Conservation (phyloP, 2,329 filamentous ascomycete genomes). For the Grosmannia serpens region DNA sequence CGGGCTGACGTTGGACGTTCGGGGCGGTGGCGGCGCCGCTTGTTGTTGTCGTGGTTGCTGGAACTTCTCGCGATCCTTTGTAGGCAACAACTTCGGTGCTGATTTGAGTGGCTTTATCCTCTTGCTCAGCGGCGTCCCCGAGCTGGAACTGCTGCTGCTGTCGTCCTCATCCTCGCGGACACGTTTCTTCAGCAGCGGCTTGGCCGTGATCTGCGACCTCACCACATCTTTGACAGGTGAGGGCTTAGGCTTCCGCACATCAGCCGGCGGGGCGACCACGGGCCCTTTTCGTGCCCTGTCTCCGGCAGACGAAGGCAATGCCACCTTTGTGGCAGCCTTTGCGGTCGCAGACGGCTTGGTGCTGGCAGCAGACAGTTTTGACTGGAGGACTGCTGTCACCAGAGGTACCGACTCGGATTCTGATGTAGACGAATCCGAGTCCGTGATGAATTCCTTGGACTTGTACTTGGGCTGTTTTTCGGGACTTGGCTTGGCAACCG, state of each 20-base stretch:
- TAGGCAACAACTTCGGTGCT: neutral
- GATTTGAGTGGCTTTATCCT: slow-evolving; percentile 34
- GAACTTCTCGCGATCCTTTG: slow-evolving; percentile 4
- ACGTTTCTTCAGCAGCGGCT: slow-evolving; percentile 35
- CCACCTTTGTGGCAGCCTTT: slow-evolving; percentile 8
- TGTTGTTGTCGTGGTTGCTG: neutral
- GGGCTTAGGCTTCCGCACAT: slow-evolving; percentile 11
- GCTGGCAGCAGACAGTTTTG: slow-evolving; percentile 1
- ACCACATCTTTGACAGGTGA: slow-evolving; percentile 7
- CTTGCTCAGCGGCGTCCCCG: slow-evolving; percentile 45
- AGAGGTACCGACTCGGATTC: slow-evolving; percentile 25
- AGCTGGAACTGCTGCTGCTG: slow-evolving; percentile 48
- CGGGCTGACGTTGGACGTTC: slow-evolving; percentile 33
- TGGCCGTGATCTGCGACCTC: slow-evolving; percentile 9
- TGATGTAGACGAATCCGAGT: slow-evolving; percentile 39
- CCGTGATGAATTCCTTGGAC: slow-evolving; percentile 44
- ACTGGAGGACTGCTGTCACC: slow-evolving; percentile 20
- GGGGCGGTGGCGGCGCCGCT: neutral
- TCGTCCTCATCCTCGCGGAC: slow-evolving; percentile 40
- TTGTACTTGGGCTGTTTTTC: slow-evolving; percentile 29
- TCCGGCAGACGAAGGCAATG: neutral
- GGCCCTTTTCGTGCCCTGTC: slow-evolving; percentile 11
- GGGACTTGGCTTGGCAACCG: slow-evolving; percentile 29
- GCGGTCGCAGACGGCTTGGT: slow-evolving; percentile 8
- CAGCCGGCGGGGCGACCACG: slow-evolving; percentile 6